Evolutionary conservation across 345 rosid genomes (phyloP), one percentile per base, ranked within the genome.

Genomic region (Cardiospermum halicacabum): DNA sequence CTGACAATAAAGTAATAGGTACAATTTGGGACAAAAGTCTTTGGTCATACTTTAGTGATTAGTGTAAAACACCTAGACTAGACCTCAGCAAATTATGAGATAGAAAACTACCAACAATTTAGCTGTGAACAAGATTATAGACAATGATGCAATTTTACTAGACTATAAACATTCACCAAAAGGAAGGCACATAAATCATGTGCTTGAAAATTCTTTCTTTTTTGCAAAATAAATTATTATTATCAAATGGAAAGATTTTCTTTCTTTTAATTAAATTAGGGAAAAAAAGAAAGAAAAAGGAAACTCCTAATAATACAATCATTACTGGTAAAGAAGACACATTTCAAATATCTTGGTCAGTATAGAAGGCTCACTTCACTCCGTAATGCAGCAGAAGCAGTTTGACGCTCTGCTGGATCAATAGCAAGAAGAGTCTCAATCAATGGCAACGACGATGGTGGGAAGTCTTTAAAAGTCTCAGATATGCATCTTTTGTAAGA

Each of bases 361-460:
- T 16, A 53, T 47, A 63, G 22, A 24, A 69, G 58, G 71, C 88
- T 79, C 72, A 87, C 94, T 76, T 87, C 93, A 68, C 86, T 83
- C 55, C 67, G 64, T 69, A 87, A 63, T 58, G 94, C 90, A 67
- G 86, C 81, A 61, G 88, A 77, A 37, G 90, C 89, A 65, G 85
- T 84, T 74, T 65, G 82, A 55, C 94, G 88, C 57, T 82, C 85
- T 21, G 78, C 76, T 36, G 88, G 94, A 69, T 82, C 94, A 79
- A 87, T 81, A 56, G 94, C 86, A 31, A 84, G 88, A 58, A 87
- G 88, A 54, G 85, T 78, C 67, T 83, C 89, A 60, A 87, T 84
- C 32, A 87, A 75, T 16, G 86, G 89, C 70, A 87, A 66, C 3
- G 93, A 82, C 27, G 89, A 76, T 21, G 84, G 83, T 57, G 93